Base-by-base conservation (phyloP, 148 eudicot species). In the Rhododendron mucronatum region DNA sequence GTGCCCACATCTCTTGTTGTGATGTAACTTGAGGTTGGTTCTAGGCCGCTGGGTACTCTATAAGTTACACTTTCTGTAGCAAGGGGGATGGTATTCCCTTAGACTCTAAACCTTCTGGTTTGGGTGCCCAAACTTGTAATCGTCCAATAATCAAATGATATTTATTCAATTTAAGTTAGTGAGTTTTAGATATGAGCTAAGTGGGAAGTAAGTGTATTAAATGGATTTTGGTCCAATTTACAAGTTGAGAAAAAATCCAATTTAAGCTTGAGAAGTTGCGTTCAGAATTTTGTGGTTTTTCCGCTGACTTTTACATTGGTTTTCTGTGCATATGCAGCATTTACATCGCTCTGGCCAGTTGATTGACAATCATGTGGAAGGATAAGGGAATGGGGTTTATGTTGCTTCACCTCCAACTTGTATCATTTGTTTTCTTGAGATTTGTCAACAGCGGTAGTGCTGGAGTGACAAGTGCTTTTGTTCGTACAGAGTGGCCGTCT, bases 401-500 rank as follows among this genome's bases (percentile, higher is more conserved):
- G 85, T 81, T 88, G 82, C 89, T 83, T 77, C 91, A 57, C 71
- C 86, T 93, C 82, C 86, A 92, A 82, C 78, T 93, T 67, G 82
- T 87, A 63, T 88, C 88, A 41, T 85, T 85, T 88, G 89, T 89
- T 83, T 88, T 93, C 69, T 86, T 90, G 88, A 91, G 90, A 88
- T 87, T 88, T 88, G 80, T 90, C 79, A 73, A 87, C 77, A 84
- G 79, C 76, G 95, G 92, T 78, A 82, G 82, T 89, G 96, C 94
- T 80, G 93, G 99, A 76, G 61, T 92, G 65, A 97, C 99, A 18
- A 97, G 99, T 88, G 39, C 80, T 65, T 97, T 95, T 73, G 33
- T 93, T 75, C 96, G 99, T 69, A 88, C 93, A 12, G 95, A 93
- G 91, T 97, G 88, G 88, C 98, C 99, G 81, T 90, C 99, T 55